phyloP scores from a whole-genome alignment of 2,329 filamentous ascomycete species.

The Kalaharituber pfeilii region DNA sequence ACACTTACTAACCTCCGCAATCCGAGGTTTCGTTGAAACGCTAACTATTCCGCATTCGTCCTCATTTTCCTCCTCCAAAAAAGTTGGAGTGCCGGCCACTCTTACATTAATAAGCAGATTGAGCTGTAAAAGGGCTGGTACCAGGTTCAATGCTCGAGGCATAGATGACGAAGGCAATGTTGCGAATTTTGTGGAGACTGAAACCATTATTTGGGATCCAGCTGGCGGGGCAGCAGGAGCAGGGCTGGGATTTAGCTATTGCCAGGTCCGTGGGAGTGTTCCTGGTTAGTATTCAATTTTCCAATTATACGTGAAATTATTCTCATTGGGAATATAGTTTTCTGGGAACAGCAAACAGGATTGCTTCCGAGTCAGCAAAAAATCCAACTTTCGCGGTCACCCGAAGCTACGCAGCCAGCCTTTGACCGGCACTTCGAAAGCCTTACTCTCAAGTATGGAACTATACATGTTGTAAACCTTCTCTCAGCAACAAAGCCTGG shows the following conservation, averaged over 20 bases:
- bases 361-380: constrained; percentile 86
- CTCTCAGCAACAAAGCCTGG: constrained; percentile 78
- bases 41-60: constrained; percentile 58
- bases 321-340: constrained; percentile 34
- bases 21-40: constrained; percentile 78
- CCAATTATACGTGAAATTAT: background rate
- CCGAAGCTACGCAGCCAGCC: constrained; percentile 79
- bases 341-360: constrained; percentile 88
- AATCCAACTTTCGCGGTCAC: constrained; percentile 72
- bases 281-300: constrained; percentile 31
- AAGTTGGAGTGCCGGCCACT: constrained; percentile 52
- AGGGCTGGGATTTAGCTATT: constrained; percentile 68
- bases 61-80: constrained; percentile 3
- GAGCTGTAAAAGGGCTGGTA: constrained; percentile 80
- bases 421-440: constrained; percentile 89
- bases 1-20: constrained; percentile 77
- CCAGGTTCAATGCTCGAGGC: constrained; percentile 88
- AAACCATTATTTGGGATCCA: constrained; percentile 78
- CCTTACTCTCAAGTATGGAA: constrained; percentile 73
- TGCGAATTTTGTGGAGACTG: constrained; percentile 96
- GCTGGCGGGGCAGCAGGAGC: constrained; percentile 34
- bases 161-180: constrained; percentile 97
- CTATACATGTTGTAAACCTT: constrained; percentile 81
- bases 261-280: constrained; percentile 79
- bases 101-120: constrained; percentile 82